phyloP scores from a whole-genome alignment of 768 basidiomycete genomes.

The Dioszegia aurantiaca region DNA sequence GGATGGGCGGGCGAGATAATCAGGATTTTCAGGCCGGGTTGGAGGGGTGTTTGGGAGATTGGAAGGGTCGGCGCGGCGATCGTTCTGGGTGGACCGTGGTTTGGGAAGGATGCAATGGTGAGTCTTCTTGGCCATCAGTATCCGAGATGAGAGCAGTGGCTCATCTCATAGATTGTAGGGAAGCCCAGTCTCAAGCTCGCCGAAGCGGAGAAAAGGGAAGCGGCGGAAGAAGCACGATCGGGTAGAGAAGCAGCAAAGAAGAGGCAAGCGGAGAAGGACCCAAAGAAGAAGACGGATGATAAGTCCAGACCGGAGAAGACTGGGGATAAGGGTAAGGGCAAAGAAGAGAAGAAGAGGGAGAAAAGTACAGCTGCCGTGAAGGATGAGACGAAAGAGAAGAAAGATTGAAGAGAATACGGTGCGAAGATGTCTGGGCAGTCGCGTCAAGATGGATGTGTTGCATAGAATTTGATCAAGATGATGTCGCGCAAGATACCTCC shows the following conservation, averaged over 20 bases:
- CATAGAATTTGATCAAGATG: too few species aligned
- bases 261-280: constrained; percentile 1
- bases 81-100: constrained; percentile 38
- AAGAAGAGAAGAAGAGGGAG: constrained; percentile 9
- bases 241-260: constrained; percentile 11
- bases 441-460: neutral
- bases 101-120: constrained; percentile 32
- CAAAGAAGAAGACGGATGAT: too few species aligned
- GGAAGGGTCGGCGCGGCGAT: constrained; percentile 23
- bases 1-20: constrained; percentile 24
- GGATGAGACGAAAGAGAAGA: neutral
- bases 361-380: neutral
- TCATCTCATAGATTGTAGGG: neutral
- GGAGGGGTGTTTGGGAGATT: constrained; percentile 25
- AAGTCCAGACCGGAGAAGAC: neutral
- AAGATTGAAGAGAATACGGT: neutral
- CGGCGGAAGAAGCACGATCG: constrained; percentile 4
- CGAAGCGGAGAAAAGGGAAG: constrained; percentile 22
- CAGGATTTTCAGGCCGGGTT: constrained; percentile 28
- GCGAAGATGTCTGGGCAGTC: too few species aligned
- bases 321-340: constrained; percentile 15
- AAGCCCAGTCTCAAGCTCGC: constrained; percentile 12
- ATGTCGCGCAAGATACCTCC: too few species aligned
- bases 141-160: neutral
- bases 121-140: constrained; percentile 8